phyloP scores from a whole-genome alignment of 176 grass and related monocot genomes.

The Ananas comosus region DNA sequence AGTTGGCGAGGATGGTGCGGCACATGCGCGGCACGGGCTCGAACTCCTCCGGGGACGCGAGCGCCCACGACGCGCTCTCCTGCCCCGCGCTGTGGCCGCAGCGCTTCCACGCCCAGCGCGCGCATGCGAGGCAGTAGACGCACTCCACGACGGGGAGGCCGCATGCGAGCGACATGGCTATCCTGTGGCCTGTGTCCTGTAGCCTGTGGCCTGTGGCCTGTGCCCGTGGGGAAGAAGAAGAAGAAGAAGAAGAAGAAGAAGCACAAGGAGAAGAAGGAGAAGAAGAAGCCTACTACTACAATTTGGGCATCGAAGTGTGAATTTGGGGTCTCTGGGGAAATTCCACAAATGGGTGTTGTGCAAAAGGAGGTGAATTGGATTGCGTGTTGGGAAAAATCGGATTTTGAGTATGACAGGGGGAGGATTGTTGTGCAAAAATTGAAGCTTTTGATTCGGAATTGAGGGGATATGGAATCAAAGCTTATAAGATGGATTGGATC shows the following conservation, averaged over 20 bases:
- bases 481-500: neutral
- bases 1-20: slow-evolving; percentile 84
- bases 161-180: slow-evolving; percentile 62
- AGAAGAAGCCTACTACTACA: neutral
- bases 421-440: neutral
- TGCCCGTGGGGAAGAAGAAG: neutral
- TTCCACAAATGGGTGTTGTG: slow-evolving; percentile 11
- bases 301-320: no score
- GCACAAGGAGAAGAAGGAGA: neutral
- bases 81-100: slow-evolving; percentile 63
- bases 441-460: neutral
- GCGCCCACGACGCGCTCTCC: slow-evolving; percentile 76
- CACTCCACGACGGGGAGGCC: slow-evolving; percentile 82
- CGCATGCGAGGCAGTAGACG: slow-evolving; percentile 93
- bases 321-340: neutral
- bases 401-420: neutral
- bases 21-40: slow-evolving; percentile 67
- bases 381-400: neutral
- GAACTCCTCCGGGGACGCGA: slow-evolving; percentile 55
- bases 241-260: neutral
- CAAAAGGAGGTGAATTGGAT: neutral
- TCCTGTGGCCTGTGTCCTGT: neutral
- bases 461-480: neutral
- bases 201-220: neutral
- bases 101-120: slow-evolving; percentile 93